These are phyloP conservation scores for Ochromonadaceae sp. DNA, from an alignment of 352 stramenopile species.

Conservation along the genomic window DNA sequence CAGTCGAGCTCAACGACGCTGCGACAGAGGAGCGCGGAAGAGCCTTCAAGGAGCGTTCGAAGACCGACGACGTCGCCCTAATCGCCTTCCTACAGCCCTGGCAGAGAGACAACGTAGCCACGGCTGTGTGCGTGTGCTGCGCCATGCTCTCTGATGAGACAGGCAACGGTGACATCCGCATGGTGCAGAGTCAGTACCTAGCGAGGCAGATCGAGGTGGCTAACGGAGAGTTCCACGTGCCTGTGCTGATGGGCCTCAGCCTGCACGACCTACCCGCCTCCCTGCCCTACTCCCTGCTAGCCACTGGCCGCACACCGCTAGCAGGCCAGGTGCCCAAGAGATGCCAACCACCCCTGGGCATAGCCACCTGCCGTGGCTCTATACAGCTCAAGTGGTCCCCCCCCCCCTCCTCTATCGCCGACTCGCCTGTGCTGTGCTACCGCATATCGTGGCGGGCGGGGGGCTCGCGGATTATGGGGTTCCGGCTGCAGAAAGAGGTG, in stretches of 20 bases:
- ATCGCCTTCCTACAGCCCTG: constrained; percentile 51
- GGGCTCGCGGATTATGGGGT: constrained; percentile 18
- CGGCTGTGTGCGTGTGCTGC: constrained; percentile 37
- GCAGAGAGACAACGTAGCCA: constrained; percentile 43
- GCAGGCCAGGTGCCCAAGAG: not conserved
- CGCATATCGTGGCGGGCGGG: constrained; percentile 18
- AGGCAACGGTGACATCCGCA: constrained; percentile 35
- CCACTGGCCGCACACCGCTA: not conserved
- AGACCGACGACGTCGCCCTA: constrained; percentile 47
- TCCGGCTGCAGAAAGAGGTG: constrained; percentile 1
- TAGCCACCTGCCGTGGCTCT: not conserved
- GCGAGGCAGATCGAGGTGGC: not conserved
- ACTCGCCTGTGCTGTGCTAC: constrained; percentile 19
- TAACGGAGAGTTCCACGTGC: constrained; percentile 6
- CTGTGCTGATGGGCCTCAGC: constrained; percentile 5
- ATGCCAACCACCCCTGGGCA: not conserved
- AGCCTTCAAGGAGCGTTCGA: not conserved
- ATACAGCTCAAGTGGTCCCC: constrained; percentile 26
- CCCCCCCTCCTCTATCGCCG: not conserved
- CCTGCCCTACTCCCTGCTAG: not conserved
- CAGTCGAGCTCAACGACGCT: constrained; percentile 47
- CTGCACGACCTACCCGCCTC: not conserved
- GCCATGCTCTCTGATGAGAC: constrained; percentile 29
- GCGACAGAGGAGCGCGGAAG: constrained; percentile 25
- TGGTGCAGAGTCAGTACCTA: constrained; percentile 29